Evolutionary conservation across 371 early-diverging fungal species (phyloP).

Genomic region (Rhizomucor miehei): DNA sequence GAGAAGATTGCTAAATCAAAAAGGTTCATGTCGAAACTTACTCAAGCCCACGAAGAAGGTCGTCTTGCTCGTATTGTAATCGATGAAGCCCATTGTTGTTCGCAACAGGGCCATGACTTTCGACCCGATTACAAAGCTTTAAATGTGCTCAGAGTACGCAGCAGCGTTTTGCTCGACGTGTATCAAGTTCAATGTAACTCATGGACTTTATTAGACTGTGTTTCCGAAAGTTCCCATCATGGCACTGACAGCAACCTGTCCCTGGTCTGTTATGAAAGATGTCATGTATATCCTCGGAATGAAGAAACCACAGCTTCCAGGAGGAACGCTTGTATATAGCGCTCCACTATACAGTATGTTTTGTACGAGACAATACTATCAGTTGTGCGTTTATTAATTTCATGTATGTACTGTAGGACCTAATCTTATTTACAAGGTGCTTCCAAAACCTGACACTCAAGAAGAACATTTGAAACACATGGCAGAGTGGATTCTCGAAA

Average conservation of each 20-base stretch:
- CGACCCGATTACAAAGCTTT: conserved; percentile 47
- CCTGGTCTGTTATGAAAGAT: conserved; percentile 64
- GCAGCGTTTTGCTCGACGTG: not conserved
- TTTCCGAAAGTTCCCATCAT: conserved; percentile 78
- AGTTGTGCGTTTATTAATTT: not conserved
- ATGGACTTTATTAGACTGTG: conserved; percentile 23
- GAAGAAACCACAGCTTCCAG: conserved; percentile 27
- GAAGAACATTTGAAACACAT: conserved; percentile 63
- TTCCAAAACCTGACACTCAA: conserved; percentile 51
- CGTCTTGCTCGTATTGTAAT: conserved; percentile 73
- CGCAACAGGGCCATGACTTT: conserved; percentile 90
- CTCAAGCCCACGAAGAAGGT: conserved; percentile 59
- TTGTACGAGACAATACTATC: not conserved
- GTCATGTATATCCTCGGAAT: conserved; percentile 62
- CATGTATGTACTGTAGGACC: conserved; percentile 31
- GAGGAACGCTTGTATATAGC: conserved; percentile 52
- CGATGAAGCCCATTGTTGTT: conserved; percentile 85
- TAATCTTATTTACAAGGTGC: conserved; percentile 72
- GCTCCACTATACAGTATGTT: conserved; percentile 52
- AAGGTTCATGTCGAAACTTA: conserved; percentile 64
- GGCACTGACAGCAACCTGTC: conserved; percentile 90
- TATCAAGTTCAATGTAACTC: not conserved
- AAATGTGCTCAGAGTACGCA: conserved; percentile 34
- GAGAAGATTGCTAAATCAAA: conserved; percentile 81
- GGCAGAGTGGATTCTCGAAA: conserved; percentile 59